phyloP scores from a whole-genome alignment of 176 grass and related monocot species.

The Rhynchospora pubera region DNA sequence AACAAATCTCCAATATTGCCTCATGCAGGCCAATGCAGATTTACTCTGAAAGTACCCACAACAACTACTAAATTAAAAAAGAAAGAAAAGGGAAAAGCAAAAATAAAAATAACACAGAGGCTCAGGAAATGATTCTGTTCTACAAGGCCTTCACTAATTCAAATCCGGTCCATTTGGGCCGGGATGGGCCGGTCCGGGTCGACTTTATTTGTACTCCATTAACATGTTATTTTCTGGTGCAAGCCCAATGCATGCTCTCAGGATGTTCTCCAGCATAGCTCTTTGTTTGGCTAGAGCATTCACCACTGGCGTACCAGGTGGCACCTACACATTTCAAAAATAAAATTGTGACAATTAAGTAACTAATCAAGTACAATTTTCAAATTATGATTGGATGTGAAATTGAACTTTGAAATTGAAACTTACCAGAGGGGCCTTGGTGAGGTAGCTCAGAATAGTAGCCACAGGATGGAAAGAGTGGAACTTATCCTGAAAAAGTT shows the following conservation, averaged over 20 bases:
- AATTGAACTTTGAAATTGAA: background rate
- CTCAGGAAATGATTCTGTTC: background rate
- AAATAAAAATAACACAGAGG: background rate
- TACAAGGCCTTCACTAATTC: background rate
- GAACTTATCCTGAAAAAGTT: slow-evolving; percentile 67
- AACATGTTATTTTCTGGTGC: slow-evolving; percentile 97
- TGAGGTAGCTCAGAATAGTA: slow-evolving; percentile 93
- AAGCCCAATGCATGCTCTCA: slow-evolving; percentile 84
- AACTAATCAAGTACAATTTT: background rate
- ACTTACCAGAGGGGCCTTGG: slow-evolving; percentile 91
- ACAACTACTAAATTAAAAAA: slow-evolving; percentile 11
- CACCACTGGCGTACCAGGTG: slow-evolving; percentile 87
- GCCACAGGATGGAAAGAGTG: slow-evolving; percentile 97
- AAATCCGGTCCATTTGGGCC: background rate
- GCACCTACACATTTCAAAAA: slow-evolving; percentile 47
- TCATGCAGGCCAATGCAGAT: background rate
- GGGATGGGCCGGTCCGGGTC: background rate
- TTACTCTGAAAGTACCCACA: background rate
- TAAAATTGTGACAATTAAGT: background rate
- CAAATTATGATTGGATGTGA: background rate
- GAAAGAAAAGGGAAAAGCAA: slow-evolving; percentile 20
- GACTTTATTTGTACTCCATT: slow-evolving; percentile 84
- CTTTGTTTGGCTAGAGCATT: slow-evolving; percentile 92
- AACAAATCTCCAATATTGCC: background rate
- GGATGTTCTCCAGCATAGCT: slow-evolving; percentile 99